phyloP scores from a whole-genome alignment of 2,329 filamentous ascomycete species.

The Coniochaeta sp. region DNA sequence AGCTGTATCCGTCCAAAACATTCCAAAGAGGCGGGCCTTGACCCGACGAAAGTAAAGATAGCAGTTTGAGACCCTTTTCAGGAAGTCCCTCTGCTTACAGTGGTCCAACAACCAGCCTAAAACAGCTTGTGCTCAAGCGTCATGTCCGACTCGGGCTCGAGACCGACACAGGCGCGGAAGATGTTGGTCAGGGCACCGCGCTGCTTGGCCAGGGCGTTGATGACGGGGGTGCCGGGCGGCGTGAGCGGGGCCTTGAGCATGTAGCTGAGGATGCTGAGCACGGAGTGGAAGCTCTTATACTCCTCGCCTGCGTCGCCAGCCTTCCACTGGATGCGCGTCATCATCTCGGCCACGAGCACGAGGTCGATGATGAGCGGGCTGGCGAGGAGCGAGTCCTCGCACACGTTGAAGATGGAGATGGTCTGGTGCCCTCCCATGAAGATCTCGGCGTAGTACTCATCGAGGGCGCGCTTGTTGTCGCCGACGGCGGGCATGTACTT shows the following conservation, averaged over 20 bases:
- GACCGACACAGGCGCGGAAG: conserved; percentile 93
- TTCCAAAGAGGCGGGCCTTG: too few relatives aligned
- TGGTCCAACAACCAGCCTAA: too few relatives aligned
- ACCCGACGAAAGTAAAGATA: too few relatives aligned
- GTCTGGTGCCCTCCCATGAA: conserved; percentile 98
- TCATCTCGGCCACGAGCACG: conserved; percentile 88
- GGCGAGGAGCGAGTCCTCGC: conserved; percentile 94
- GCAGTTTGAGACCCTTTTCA: too few relatives aligned
- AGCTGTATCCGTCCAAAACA: too few relatives aligned
- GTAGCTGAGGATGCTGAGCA: conserved; percentile 95
- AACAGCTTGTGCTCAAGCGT: conserved; percentile 98
- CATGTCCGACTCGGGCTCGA: conserved; percentile 98
- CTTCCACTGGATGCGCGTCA: conserved; percentile 97
- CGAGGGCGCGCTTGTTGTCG: conserved; percentile 96
- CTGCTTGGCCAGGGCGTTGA: conserved; percentile 96
- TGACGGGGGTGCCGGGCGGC: conserved; percentile 86
- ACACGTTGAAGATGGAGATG: conserved; percentile 96
- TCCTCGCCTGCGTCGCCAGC: conserved; percentile 50
- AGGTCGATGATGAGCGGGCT: conserved; percentile 97
- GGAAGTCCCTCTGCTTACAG: too few relatives aligned
- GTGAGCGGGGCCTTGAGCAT: conserved; percentile 97
- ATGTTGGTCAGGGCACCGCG: conserved; percentile 93
- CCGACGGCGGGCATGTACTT: conserved; percentile 99
- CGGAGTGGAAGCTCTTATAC: conserved; percentile 93
- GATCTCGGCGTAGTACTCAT: conserved; percentile 99